phyloP scores from a whole-genome alignment of 495 filamentous ascomycete species.

The Letharia lupina region DNA sequence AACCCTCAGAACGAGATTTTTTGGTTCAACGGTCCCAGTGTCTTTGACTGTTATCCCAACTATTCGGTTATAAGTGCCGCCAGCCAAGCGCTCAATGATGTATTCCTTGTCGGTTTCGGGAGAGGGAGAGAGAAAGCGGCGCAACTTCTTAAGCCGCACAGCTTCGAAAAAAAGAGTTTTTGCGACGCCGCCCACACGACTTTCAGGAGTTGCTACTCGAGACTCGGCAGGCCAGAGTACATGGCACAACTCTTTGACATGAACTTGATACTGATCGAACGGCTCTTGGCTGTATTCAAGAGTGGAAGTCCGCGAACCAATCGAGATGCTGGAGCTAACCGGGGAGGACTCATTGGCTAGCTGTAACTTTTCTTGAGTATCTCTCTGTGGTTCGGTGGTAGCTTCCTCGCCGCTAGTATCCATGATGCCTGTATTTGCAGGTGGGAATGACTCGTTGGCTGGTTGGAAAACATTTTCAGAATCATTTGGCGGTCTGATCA shows the following conservation, averaged over 20 bases:
- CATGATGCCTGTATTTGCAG: background rate
- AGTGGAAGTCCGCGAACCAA: conserved; percentile 1
- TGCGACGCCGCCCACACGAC: background rate
- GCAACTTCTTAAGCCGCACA: background rate
- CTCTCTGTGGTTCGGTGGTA: background rate
- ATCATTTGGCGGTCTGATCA: background rate
- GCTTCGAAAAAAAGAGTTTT: background rate
- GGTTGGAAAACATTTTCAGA: background rate
- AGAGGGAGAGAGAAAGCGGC: background rate
- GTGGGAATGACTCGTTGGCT: background rate
- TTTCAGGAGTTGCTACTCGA: background rate
- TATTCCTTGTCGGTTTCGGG: background rate
- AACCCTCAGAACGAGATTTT: background rate
- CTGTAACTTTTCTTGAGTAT: background rate
- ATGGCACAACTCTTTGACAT: background rate
- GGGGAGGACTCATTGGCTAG: background rate
- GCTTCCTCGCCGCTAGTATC: background rate
- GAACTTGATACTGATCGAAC: background rate
- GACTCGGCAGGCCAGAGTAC: background rate
- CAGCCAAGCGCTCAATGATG: conserved; percentile 1
- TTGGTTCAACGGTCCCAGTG: background rate
- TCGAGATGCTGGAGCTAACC: background rate
- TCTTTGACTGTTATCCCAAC: background rate
- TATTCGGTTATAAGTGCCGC: conserved; percentile 4
- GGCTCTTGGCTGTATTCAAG: background rate